phyloP scores from a whole-genome alignment of 116 monocot species.

The Zostera marina region DNA sequence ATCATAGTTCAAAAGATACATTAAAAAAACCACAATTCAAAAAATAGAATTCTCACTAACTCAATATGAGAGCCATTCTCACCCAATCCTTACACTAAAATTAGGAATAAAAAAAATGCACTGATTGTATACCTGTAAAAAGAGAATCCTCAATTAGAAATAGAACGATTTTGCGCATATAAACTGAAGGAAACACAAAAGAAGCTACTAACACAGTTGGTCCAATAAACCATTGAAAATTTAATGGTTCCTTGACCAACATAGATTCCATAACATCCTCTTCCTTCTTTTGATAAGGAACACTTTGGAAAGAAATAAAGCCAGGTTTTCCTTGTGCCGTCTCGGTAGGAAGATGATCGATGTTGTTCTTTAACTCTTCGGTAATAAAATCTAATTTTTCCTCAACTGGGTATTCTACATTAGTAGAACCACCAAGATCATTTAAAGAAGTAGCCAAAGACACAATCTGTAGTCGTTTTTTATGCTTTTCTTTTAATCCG shows the following conservation, averaged over 20 bases:
- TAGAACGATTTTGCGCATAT: slow-evolving; percentile 58
- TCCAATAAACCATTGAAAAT: slow-evolving; percentile 61
- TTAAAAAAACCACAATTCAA: too few relatives aligned
- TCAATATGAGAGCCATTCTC: not conserved
- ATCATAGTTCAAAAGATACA: too few relatives aligned
- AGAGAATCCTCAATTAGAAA: slow-evolving; percentile 76
- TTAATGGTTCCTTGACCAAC: slow-evolving; percentile 25
- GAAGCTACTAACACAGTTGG: slow-evolving; percentile 67
- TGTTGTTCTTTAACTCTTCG: slow-evolving; percentile 12
- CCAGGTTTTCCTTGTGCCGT: slow-evolving; percentile 53
- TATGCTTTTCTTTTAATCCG: not conserved
- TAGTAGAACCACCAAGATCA: slow-evolving; percentile 14
- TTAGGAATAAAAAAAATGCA: slow-evolving; percentile 2
- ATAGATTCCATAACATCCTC: slow-evolving; percentile 15
- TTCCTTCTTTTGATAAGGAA: slow-evolving; percentile 21
- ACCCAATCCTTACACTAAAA: not conserved
- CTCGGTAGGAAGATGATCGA: slow-evolving; percentile 6
- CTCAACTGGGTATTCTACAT: slow-evolving; percentile 8
- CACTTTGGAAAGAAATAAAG: slow-evolving; percentile 46
- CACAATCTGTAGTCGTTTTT: not conserved
- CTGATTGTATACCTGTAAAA: slow-evolving; percentile 43
- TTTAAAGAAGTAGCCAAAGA: slow-evolving; percentile 22
- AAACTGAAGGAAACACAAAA: slow-evolving; percentile 84
- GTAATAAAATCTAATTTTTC: slow-evolving; percentile 6
- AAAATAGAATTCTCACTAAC: too few relatives aligned